Conservation (phyloP, 2,329 filamentous ascomycete species). For the Coniochaeta prunicola region DNA sequence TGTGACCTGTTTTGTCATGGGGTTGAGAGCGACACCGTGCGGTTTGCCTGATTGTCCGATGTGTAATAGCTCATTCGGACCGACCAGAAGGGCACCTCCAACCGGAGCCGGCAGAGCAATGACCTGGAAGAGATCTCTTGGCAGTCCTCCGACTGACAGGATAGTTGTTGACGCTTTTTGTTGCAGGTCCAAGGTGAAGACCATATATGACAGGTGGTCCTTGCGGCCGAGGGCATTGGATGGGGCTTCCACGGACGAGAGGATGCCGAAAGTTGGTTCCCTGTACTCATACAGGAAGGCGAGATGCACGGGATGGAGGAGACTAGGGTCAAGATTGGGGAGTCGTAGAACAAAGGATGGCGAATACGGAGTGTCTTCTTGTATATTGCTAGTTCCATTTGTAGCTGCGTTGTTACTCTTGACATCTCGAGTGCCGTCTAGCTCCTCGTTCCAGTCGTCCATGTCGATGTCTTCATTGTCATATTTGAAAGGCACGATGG, state of each 20-base stretch:
- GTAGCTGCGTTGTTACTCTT: constrained; percentile 36
- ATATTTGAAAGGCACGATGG: constrained; percentile 89
- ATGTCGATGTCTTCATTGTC: constrained; percentile 81
- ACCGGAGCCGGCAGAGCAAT: constrained; percentile 78
- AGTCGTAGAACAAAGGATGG: constrained; percentile 90
- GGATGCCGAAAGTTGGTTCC: constrained; percentile 92
- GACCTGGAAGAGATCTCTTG: constrained; percentile 79
- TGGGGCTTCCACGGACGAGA: constrained; percentile 68
- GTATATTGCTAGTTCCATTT: constrained; percentile 37
- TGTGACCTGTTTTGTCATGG: constrained; percentile 76
- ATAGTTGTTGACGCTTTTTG: constrained; percentile 91
- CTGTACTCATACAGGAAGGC: constrained; percentile 94
- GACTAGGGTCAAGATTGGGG: constrained; percentile 76
- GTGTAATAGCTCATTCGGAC: constrained; percentile 86
- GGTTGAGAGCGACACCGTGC: constrained; percentile 87
- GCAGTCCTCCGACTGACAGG: constrained; percentile 75
- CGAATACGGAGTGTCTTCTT: constrained; percentile 66
- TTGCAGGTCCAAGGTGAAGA: constrained; percentile 90
- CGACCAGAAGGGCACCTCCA: constrained; percentile 80
- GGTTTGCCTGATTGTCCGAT: constrained; percentile 93
- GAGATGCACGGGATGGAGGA: constrained; percentile 85
- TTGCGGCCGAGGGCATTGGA: constrained; percentile 76
- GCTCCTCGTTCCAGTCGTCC: constrained; percentile 81
- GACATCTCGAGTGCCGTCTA: constrained; percentile 59
- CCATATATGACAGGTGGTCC: constrained; percentile 83